Evolutionary conservation across 352 stramenopile genomes (phyloP), one percentile per base, ranked within the genome.

Genomic region (Thalassiosira pacifica): DNA sequence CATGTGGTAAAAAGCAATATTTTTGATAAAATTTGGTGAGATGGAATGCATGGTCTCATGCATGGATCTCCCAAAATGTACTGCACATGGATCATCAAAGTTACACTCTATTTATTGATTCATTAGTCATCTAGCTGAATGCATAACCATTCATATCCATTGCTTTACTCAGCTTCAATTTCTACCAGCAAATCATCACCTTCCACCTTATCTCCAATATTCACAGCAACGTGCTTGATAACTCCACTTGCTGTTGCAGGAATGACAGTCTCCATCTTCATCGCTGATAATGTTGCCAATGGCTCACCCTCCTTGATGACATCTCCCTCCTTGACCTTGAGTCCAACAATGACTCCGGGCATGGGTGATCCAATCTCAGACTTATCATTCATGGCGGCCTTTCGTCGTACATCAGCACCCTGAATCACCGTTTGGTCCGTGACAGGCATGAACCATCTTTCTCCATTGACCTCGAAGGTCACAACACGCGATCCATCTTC

Each of bases 211-310:
- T 99, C 97, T 64, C 97, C 97, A 52, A 98, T 96, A 66, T 94
- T 94, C 4, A 98, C 96, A 70, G 95, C 83, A 69, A 99, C 94
- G 57, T 92, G 84, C 85, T 95, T 97, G 40, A 99, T 91, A 65
- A 95, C 94, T 80, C 97, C 97, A n/a, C 88, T 90, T 52, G 96
- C 90, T 1, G 97, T 96, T 5, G 97, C 96, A 65, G 95, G 91
- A 71, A 99, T 96, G 22, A 97, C 95, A 3, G 97, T 99, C 93
- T 99, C 97, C 97, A 99, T 99, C 93, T 99, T 99, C 97, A 99
- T 99, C 72, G 97, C 97, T 26, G 95, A 98, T 59, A 99, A 88
- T 67, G 98, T 97, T 34, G 98, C 92, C 42, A 99, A 93, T 22
- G 96, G 92, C 53, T 98, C 90, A 53, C 97, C 97, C 55, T 94